These are phyloP conservation scores for Amanita exitialis DNA, from an alignment of 768 basidiomycete genomes.

Conservation along the genomic window DNA sequence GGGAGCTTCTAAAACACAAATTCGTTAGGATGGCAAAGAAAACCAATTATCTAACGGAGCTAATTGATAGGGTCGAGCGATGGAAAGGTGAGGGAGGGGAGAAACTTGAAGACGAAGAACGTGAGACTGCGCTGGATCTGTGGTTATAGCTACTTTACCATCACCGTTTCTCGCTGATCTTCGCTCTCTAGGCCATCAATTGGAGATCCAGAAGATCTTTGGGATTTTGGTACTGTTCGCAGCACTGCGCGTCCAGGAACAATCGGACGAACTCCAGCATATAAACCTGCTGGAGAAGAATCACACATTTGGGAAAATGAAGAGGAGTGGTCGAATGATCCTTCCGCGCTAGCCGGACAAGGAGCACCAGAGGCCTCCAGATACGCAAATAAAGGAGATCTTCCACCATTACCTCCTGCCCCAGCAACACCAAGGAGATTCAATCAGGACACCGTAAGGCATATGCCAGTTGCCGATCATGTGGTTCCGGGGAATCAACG, in stretches of 20 bases:
- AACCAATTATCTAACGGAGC: constrained; percentile 86
- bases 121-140: constrained; percentile 52
- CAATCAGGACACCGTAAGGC: constrained; percentile 64
- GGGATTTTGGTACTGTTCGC: constrained; percentile 97
- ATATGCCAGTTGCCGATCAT: constrained; percentile 27
- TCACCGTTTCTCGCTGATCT: constrained; percentile 2
- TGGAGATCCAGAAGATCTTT: constrained; percentile 72
- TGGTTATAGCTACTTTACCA: constrained; percentile 23
- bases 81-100: constrained; percentile 90
- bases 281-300: constrained; percentile 51
- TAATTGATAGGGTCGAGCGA: constrained; percentile 89
- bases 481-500: constrained; percentile 11
- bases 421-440: constrained; percentile 29
- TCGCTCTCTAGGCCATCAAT: constrained; percentile 32
- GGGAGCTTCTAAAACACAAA: constrained; percentile 91
- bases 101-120: constrained; percentile 60
- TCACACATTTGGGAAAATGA: constrained; percentile 79
- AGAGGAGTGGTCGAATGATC: constrained; percentile 35
- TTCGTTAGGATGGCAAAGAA: constrained; percentile 95
- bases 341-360: constrained; percentile 19
- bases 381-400: constrained; percentile 42
- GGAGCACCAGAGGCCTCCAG: constrained; percentile 27
- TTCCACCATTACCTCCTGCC: constrained; percentile 45
- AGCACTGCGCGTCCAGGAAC: constrained; percentile 53
- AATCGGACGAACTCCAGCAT: constrained; percentile 54